Conservation (phyloP, 768 basidiomycete genomes). For the Pleurotus eryngii region DNA sequence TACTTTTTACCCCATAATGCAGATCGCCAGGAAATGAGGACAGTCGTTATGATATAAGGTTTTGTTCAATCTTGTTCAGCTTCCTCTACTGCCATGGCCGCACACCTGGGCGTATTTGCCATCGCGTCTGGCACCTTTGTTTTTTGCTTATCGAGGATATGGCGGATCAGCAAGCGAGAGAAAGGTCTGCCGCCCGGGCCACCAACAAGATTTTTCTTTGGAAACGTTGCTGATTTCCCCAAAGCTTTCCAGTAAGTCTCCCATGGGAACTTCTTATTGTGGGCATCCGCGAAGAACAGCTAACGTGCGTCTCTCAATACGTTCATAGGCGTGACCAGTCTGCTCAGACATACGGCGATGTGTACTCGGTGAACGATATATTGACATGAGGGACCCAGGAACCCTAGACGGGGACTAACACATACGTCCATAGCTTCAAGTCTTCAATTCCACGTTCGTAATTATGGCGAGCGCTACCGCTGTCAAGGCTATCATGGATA, state of each 20-base stretch:
- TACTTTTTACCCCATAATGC: neutral
- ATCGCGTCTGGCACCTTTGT: neutral
- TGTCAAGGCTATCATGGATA: constrained; percentile 25
- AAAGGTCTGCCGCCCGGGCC: constrained; percentile 21
- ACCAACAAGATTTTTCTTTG: constrained; percentile 17
- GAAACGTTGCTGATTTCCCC: constrained; percentile 17
- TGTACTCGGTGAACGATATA: constrained; percentile 12
- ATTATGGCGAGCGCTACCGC: constrained; percentile 18
- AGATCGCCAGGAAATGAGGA: neutral
- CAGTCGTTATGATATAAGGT: neutral
- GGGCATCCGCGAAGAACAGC: no score
- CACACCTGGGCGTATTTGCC: neutral
- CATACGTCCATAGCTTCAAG: constrained; percentile 14
- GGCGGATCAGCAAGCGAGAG: constrained; percentile 1
- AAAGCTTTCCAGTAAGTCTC: constrained; percentile 6
- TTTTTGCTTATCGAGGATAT: neutral
- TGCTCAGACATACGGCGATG: constrained; percentile 13
- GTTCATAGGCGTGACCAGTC: constrained; percentile 10
- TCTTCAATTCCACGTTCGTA: constrained; percentile 18
- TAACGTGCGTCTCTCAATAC: no score
- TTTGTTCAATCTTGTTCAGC: neutral
- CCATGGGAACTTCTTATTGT: neutral
- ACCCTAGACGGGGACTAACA: neutral
- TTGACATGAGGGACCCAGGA: neutral
- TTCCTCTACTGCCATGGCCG: neutral